Evolutionary conservation across 805 yeast genomes (phyloP), one percentile per base, ranked within the genome.

Genomic region (Ogataea glucozyma): DNA sequence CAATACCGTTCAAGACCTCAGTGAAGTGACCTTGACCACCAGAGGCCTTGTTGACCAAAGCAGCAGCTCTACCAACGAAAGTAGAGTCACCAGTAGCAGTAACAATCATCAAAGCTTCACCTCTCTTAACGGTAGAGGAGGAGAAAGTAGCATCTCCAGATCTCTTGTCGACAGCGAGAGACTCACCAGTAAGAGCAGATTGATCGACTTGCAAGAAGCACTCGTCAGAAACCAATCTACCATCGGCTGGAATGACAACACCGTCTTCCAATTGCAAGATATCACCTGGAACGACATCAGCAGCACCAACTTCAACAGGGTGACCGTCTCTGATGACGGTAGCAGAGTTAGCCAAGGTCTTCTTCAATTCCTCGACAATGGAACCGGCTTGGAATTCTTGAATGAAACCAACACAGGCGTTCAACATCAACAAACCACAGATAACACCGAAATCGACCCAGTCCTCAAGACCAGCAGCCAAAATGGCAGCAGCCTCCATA

Each of bases 371-470:
- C 46, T 88, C 96, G 58, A 89, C 97, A 78, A 89, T 89, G 51
- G 96, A 88, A 77, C 97, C 97, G 55, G 97, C 97, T 75, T 89
- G 96, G 85, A 74, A 90, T 73, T 89, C 97, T 77, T 89, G 97
- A 58, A 88, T 77, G 83, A 89, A 89, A 80, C 97, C 97, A 69
- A 89, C 97, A 61, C 74, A 72, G 53, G 97, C 97, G 73, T 89
- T 89, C 67, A 89, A 80, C 69, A 83, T 58, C 60, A 89, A 76
- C 60, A 89, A 73, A 72, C 85, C 97, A 71, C 87, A 81, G 67
- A 89, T 89, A 68, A 89, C 97, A 81, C 97, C 97, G 77, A 89
- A 89, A 80, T 89, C 97, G 65, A 89, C 96, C 97, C 97, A 89
- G 76, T 90, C 97, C 75, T 88, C 88, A 61, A 88, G 78, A 83